A percentile compares a stretch with the other conserved stretches of the same genome.
Evolutionary conservation across 2,329 filamentous ascomycete species (phyloP).

Genomic region (Sclerotinia sclerotiorum): DNA sequence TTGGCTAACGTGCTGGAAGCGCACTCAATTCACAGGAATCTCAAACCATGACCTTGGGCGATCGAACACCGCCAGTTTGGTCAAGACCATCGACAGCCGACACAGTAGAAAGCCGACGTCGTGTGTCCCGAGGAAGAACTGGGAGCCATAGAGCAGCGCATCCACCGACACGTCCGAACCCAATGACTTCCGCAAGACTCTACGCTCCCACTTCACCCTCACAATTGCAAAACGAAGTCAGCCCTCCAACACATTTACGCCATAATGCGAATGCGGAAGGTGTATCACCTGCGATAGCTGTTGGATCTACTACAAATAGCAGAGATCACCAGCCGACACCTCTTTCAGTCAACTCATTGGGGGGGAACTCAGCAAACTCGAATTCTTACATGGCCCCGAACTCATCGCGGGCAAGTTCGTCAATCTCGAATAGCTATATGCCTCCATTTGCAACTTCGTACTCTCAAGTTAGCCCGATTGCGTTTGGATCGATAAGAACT

Average conservation of each 20-base stretch:
- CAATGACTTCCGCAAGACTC: slow-evolving; percentile 32
- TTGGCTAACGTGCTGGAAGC: slow-evolving; percentile 8
- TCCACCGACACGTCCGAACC: slow-evolving; percentile 29
- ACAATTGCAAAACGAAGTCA: slow-evolving; percentile 9
- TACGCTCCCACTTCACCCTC: slow-evolving; percentile 9
- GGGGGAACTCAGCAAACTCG: neutral
- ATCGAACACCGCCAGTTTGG: neutral
- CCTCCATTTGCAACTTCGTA: neutral
- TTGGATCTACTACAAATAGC: slow-evolving; percentile 6
- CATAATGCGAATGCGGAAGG: slow-evolving; percentile 14
- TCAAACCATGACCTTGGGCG: neutral
- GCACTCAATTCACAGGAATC: slow-evolving; percentile 4
- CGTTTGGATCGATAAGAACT: neutral
- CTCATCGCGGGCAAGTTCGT: neutral
- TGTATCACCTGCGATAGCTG: slow-evolving; percentile 14
- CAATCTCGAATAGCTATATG: neutral
- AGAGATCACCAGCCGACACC: neutral
- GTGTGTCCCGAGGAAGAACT: slow-evolving; percentile 31
- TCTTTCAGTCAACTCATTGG: neutral
- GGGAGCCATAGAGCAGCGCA: slow-evolving; percentile 29
- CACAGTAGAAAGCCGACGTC: slow-evolving; percentile 32
- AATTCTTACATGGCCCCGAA: neutral
- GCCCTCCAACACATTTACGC: neutral
- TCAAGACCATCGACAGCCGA: neutral
- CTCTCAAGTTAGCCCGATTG: neutral